Evolutionary conservation across 2,329 filamentous ascomycete species (phyloP).

Genomic region (Tolypocladium inflatum): DNA sequence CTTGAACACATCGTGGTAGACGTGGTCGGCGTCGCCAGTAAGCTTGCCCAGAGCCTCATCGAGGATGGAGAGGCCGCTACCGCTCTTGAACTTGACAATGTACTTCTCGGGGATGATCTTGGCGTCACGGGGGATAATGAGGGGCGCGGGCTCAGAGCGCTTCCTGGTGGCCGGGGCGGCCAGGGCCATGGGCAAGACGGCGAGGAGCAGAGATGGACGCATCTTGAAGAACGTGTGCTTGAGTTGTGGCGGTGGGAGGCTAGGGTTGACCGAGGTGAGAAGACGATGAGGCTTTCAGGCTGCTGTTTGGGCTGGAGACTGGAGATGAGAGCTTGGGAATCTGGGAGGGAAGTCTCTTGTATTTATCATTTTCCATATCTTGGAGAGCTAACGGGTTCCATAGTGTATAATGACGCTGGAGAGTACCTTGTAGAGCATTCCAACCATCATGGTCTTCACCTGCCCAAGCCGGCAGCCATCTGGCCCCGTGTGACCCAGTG

Average conservation of each 20-base stretch:
- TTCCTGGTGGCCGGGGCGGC: conserved; percentile 4
- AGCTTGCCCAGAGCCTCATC: conserved; percentile 8
- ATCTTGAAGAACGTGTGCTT: conserved; percentile 1
- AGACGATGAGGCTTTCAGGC: not conserved
- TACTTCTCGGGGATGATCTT: conserved; percentile 15
- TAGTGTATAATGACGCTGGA: not conserved
- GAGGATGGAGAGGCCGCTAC: conserved; percentile 3
- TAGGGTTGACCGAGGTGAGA: not conserved
- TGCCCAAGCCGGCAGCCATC: not conserved
- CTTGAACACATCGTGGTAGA: conserved; percentile 12
- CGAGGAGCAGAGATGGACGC: conserved; percentile 6
- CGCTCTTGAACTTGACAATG: conserved; percentile 17
- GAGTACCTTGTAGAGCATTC: not conserved
- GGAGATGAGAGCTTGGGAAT: not conserved
- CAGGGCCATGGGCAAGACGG: conserved; percentile 7
- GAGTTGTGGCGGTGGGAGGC: not conserved
- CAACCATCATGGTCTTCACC: not conserved
- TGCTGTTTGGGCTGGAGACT: not conserved
- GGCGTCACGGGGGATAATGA: conserved; percentile 5
- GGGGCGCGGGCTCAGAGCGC: conserved; percentile 9
- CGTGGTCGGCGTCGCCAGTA: conserved; percentile 10
- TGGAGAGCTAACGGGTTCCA: not conserved
- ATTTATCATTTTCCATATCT: not conserved
- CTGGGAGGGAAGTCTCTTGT: not conserved
- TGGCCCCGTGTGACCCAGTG: not conserved